Conservation (phyloP, 1,284 basidiomycete species). For the Tilletia setariae region DNA sequence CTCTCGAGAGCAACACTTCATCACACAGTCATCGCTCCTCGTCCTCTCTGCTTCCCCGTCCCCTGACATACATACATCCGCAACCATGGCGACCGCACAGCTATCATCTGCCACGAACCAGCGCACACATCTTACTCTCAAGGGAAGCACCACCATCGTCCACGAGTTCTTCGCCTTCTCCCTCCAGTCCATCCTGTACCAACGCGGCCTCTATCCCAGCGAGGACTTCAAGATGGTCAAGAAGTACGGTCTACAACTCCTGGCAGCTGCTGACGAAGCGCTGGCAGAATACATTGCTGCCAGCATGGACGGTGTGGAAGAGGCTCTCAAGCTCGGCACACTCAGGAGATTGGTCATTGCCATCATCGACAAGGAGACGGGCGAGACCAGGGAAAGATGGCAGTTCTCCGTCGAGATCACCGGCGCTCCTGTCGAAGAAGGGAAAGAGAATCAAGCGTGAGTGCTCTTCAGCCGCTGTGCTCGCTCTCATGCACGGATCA, state of each 20-base stretch:
- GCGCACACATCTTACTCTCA: conserved; percentile 65
- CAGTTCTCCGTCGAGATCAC: conserved; percentile 89
- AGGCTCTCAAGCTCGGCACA: conserved; percentile 84
- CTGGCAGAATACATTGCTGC: conserved; percentile 88
- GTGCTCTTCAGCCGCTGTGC: background rate
- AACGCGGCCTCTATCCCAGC: conserved; percentile 91
- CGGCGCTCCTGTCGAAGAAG: conserved; percentile 7
- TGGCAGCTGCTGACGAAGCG: conserved; percentile 87
- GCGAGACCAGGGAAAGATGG: conserved; percentile 91
- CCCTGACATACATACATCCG: too few relatives aligned
- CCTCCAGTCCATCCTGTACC: conserved; percentile 78
- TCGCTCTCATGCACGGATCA: background rate
- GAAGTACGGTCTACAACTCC: conserved; percentile 93
- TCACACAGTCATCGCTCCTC: too few relatives aligned
- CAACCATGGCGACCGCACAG: conserved; percentile 30
- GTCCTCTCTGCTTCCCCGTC: too few relatives aligned
- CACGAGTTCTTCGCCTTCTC: conserved; percentile 99
- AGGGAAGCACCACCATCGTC: conserved; percentile 90
- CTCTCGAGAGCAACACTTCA: too few relatives aligned
- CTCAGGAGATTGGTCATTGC: conserved; percentile 90
- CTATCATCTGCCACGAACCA: conserved; percentile 33
- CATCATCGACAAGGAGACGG: conserved; percentile 89
- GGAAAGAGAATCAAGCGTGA: conserved; percentile 21
- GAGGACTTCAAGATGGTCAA: conserved; percentile 80
- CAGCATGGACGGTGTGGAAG: conserved; percentile 70